Percentiles rank a stretch among this genome's conserved stretches.
Conservation (phyloP, 192 early-diverging fungal species). For the Mortierella hygrophila region DNA sequence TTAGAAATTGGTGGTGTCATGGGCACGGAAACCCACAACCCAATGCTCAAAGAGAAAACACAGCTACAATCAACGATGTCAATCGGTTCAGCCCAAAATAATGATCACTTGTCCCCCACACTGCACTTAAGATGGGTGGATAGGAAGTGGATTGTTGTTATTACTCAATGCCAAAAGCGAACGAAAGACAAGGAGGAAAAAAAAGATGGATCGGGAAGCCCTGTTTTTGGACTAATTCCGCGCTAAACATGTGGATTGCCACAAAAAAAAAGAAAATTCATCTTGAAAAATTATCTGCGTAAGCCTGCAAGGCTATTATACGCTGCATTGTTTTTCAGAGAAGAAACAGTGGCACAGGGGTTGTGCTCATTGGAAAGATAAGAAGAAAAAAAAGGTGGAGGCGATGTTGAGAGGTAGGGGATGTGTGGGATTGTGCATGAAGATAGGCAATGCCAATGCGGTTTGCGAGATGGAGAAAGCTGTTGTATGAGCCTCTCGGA, state of each 20-base stretch:
- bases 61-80: no score
- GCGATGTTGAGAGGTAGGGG: not conserved
- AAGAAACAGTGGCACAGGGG: no score
- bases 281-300: not conserved
- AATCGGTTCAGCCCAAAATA: no score
- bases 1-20: no score
- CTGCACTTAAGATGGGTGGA: no score
- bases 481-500: not conserved
- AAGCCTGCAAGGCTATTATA: not conserved
- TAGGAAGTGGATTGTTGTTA: not conserved
- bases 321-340: not conserved
- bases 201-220: conserved; percentile 2
- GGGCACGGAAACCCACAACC: no score
- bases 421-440: not conserved
- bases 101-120: no score
- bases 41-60: no score
- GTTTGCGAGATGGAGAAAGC: not conserved
- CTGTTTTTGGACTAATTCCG: not conserved
- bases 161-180: not conserved
- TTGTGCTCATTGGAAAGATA: not conserved
- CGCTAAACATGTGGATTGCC: not conserved
- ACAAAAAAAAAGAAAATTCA: not conserved
- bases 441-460: not conserved
- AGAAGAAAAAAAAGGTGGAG: not conserved
- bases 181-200: not conserved